Conservation (phyloP, 2,329 filamentous ascomycete species). For the Cephalotrichum gorgonifer region DNA sequence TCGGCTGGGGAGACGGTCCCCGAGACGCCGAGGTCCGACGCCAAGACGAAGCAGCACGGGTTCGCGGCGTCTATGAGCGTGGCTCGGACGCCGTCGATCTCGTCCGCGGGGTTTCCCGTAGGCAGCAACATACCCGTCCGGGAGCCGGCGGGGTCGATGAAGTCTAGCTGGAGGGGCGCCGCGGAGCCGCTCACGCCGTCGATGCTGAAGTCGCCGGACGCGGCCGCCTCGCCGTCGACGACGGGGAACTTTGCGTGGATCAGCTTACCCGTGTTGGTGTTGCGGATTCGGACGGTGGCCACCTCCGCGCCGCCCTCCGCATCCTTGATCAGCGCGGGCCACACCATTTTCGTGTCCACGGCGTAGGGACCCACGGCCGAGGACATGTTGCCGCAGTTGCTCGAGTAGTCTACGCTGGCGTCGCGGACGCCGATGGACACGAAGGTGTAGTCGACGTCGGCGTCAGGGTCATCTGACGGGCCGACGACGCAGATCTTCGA, state of each 20-base stretch:
- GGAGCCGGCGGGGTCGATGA: constrained; percentile 51
- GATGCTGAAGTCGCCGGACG: constrained; percentile 46
- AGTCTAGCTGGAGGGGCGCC: constrained; percentile 48
- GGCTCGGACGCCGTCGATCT: constrained; percentile 34
- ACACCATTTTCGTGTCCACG: constrained; percentile 40
- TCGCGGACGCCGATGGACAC: constrained; percentile 56
- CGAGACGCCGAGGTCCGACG: constrained; percentile 38
- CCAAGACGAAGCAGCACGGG: constrained; percentile 51
- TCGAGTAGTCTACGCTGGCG: constrained; percentile 50
- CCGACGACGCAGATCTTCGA: constrained; percentile 63
- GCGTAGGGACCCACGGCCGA: constrained; percentile 57
- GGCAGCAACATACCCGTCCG: constrained; percentile 52
- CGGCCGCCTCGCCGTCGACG: constrained; percentile 31
- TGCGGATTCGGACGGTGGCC: constrained; percentile 49
- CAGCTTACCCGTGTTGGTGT: constrained; percentile 61
- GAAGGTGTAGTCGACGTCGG: constrained; percentile 63
- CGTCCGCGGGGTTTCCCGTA: constrained; percentile 44
- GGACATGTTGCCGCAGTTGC: constrained; percentile 70
- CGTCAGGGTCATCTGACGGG: constrained; percentile 29
- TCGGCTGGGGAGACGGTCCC: constrained; percentile 41
- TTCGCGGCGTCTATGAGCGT: constrained; percentile 56
- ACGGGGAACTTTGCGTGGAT: constrained; percentile 48
- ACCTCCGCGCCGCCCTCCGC: constrained; percentile 13
- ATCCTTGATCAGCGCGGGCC: not conserved
- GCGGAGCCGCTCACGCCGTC: constrained; percentile 53